Percentiles rank a stretch among this genome's conserved stretches.
These are phyloP conservation scores for Thelephora terrestris DNA, from an alignment of 1,284 basidiomycete species.

Conservation along the genomic window DNA sequence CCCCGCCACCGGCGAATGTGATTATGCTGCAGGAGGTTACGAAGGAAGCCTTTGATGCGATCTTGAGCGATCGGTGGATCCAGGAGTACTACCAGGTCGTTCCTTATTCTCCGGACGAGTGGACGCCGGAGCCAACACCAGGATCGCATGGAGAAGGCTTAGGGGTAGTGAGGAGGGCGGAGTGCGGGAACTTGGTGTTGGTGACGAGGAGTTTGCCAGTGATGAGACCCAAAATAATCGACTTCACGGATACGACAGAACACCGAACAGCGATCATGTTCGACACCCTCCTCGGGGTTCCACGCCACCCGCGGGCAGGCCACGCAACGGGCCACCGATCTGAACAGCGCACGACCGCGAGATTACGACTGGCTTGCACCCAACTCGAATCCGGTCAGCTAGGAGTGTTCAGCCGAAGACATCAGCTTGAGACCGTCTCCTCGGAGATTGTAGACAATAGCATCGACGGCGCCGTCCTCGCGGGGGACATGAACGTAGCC, in stretches of 20 bases:
- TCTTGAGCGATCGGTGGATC: conserved; percentile 52
- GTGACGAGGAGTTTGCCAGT: conserved; percentile 46
- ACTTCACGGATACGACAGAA: conserved; percentile 41
- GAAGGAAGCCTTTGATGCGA: conserved; percentile 27
- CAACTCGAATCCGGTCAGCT: conserved; percentile 52
- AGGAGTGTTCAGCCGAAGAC: conserved; percentile 34
- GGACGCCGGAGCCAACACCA: conserved; percentile 33
- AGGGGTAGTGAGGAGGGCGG: conserved; percentile 10
- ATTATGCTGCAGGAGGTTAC: conserved; percentile 61
- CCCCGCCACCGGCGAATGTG: neutral
- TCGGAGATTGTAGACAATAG: conserved; percentile 34
- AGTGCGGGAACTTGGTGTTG: conserved; percentile 57
- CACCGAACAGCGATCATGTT: conserved; percentile 44
- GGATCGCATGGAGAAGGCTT: neutral
- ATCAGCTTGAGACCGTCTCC: conserved; percentile 43
- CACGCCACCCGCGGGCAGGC: conserved; percentile 11
- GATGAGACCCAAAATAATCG: conserved; percentile 31
- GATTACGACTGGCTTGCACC: conserved; percentile 53
- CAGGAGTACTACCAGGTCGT: conserved; percentile 44
- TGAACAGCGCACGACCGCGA: conserved; percentile 19
- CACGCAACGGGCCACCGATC: neutral
- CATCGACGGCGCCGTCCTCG: conserved; percentile 46
- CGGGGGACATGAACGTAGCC: conserved; percentile 65
- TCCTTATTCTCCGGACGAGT: conserved; percentile 32
- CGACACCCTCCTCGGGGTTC: conserved; percentile 38